Evolutionary conservation across 441 rosid genomes (phyloP).

Genomic region (Raphanus hybrid): DNA sequence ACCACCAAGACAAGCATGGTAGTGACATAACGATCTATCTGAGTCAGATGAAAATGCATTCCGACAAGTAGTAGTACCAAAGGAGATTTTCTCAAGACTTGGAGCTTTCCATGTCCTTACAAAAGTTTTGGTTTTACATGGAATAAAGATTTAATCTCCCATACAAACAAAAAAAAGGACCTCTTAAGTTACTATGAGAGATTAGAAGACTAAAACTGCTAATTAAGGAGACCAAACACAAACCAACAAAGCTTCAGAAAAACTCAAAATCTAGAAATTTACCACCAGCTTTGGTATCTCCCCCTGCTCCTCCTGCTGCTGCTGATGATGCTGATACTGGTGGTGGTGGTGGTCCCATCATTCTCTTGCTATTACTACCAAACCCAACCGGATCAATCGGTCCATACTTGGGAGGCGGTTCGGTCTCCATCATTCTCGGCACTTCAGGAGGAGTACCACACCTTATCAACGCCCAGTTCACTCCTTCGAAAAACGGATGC

Average conservation of each 20-base stretch:
- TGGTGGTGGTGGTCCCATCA: slow-evolving; percentile 2
- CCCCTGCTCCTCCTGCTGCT: neutral
- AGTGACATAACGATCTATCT: slow-evolving; percentile 19
- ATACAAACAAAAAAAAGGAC: slow-evolving; percentile 14
- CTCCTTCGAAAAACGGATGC: slow-evolving; percentile 96
- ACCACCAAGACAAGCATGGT: slow-evolving; percentile 17
- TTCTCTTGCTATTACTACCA: slow-evolving; percentile 65
- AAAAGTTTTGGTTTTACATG: slow-evolving; percentile 36
- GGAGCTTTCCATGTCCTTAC: slow-evolving; percentile 38
- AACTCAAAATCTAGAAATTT: slow-evolving; percentile 7
- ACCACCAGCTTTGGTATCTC: slow-evolving; percentile 4
- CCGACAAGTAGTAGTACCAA: slow-evolving; percentile 28
- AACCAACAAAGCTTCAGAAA: neutral
- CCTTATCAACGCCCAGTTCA: slow-evolving; percentile 96
- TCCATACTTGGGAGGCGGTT: slow-evolving; percentile 69
- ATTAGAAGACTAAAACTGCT: neutral
- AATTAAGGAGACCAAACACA: neutral
- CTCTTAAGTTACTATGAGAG: slow-evolving; percentile 25
- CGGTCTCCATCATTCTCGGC: slow-evolving; percentile 79
- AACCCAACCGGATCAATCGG: slow-evolving; percentile 72
- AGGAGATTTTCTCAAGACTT: slow-evolving; percentile 29
- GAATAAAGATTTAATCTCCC: slow-evolving; percentile 34
- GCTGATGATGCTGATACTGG: neutral
- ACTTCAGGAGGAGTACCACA: slow-evolving; percentile 98
- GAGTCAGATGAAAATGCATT: neutral